Evolutionary conservation across 2,329 filamentous ascomycete genomes (phyloP), one percentile per base, ranked within the genome.

Genomic region (Knoxdaviesia capensis): DNA sequence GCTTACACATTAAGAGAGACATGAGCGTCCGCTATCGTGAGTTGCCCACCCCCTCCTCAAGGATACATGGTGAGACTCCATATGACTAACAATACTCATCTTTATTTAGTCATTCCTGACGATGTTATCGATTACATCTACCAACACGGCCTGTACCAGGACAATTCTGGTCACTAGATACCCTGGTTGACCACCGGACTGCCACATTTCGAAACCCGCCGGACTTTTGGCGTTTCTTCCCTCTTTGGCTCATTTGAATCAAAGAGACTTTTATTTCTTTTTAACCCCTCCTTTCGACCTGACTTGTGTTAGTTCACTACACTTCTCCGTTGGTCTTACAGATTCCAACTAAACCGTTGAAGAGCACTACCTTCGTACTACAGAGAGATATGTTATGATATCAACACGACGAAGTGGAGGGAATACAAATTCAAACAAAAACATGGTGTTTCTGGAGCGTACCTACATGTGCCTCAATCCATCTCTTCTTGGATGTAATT

Each of bases 51-150:
- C 20, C 36, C 9, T 10, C 29, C 11, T 34, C 30, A 6, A 11
- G 6, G 5, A 5, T 7, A 47, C 30, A 45, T 38, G 41, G 5
- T 39, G 29, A 10, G 29, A 3, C 34, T 6, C 29, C 6, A 10
- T 6, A 20, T 33, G 28, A 33, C 46, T 47, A 38, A 46, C 41
- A 35, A 7, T 37, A 10, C 32, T 41, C 38, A 30, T 5, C 9
- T 31, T 32, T 39, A 6, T 37, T 6, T 43, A 59, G 56, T 47
- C 10, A 60, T 75, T 33, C 83, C 84, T 0, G 72, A 77, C 36
- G 73, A 74, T 4, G 82, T 88, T 39, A 80, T 85, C 43, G 64
- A 77, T 44, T 84, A 85, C 53, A 83, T 85, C 46, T 69, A 78
- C 44, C 64, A 80, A 47, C 68, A 82, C 47, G 64, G 66, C 34